phyloP scores from a whole-genome alignment of 495 filamentous ascomycete genomes.

The Achaetomiella virescens region DNA sequence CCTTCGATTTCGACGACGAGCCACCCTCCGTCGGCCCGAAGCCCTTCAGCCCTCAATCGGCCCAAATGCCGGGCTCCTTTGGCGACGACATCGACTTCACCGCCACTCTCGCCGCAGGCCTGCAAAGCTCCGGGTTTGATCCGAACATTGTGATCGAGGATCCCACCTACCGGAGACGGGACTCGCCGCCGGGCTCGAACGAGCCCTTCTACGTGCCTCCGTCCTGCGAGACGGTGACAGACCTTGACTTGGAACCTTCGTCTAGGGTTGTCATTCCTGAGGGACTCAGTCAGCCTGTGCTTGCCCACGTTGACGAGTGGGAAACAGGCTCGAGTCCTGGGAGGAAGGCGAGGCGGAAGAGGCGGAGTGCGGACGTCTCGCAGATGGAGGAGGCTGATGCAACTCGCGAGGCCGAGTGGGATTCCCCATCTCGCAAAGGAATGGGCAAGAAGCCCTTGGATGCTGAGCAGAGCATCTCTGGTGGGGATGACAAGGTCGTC shows the following conservation, averaged over 20 bases:
- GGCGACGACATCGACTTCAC: conserved; percentile 61
- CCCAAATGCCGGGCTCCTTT: conserved; percentile 46
- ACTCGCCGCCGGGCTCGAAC: conserved; percentile 58
- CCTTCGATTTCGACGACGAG: conserved; percentile 16
- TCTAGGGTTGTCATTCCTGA: conserved; percentile 4
- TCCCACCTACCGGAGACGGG: conserved; percentile 53
- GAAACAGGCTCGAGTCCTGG: neutral
- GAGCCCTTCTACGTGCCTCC: conserved; percentile 41
- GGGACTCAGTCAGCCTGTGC: conserved; percentile 13
- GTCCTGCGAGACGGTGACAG: conserved; percentile 39
- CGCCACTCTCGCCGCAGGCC: conserved; percentile 62
- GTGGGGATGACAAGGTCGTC: neutral
- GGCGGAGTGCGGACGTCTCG: neutral
- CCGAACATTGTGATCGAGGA: conserved; percentile 64
- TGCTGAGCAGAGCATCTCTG: neutral
- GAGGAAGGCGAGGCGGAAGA: neutral
- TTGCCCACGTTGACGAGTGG: conserved; percentile 5
- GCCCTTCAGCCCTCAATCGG: conserved; percentile 27
- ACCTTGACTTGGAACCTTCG: conserved; percentile 21
- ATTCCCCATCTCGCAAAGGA: neutral
- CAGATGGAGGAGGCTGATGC: neutral
- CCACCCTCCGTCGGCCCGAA: conserved; percentile 27
- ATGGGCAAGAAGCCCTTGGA: neutral
- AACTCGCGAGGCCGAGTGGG: too few relatives aligned
- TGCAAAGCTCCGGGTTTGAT: conserved; percentile 63